These are phyloP conservation scores for Melocanna baccifera DNA, from an alignment of 176 grass and related monocot genomes.

Conservation along the genomic window DNA sequence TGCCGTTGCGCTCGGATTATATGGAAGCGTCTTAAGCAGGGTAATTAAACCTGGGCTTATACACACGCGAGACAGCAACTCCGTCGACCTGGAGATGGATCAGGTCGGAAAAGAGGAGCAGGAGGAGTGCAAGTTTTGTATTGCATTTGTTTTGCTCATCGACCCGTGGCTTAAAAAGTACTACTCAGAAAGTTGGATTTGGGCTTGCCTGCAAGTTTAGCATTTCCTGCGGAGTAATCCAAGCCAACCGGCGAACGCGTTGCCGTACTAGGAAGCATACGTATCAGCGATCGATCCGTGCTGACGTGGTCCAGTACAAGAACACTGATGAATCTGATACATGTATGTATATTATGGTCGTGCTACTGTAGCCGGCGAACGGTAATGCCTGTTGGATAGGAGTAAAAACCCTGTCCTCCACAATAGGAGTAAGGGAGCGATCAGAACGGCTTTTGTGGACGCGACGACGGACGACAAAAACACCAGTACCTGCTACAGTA, in stretches of 20 bases:
- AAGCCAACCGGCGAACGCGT: background rate
- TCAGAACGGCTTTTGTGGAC: no score
- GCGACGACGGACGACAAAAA: no score
- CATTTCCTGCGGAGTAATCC: constrained; percentile 24
- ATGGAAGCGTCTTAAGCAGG: background rate
- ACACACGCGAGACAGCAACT: no score
- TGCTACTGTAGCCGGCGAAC: no score
- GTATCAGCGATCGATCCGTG: background rate
- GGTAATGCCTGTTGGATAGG: no score
- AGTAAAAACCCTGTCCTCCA: no score
- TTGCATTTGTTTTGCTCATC: background rate
- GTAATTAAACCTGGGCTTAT: no score
- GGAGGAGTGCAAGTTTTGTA: background rate
- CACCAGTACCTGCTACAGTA: no score
- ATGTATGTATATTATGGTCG: background rate
- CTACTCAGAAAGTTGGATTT: background rate
- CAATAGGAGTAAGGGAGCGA: no score
- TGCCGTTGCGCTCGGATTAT: background rate
- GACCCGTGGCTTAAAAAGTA: background rate
- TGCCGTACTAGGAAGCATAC: background rate
- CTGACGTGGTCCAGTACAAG: background rate
- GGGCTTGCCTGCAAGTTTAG: constrained; percentile 18
- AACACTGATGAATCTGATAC: background rate
- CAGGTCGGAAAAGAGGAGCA: background rate
- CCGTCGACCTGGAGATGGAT: background rate